phyloP scores from a whole-genome alignment of 2,329 filamentous ascomycete genomes.

The Xylaria sp. region DNA sequence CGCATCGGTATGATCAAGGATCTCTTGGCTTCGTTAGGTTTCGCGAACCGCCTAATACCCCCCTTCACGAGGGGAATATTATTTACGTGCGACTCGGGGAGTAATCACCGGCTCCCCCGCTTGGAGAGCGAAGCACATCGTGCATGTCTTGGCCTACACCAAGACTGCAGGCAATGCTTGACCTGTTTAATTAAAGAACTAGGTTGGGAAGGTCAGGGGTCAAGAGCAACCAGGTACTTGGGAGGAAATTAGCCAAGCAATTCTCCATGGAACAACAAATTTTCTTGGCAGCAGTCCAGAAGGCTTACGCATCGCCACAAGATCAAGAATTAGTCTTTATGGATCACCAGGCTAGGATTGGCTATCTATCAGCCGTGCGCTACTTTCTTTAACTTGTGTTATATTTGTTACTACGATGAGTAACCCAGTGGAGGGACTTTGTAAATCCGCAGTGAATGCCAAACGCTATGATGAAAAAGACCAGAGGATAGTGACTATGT shows the following conservation, averaged over 20 bases:
- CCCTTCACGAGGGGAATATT: not conserved
- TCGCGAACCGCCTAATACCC: too few relatives aligned
- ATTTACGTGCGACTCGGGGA: not conserved
- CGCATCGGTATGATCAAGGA: not conserved
- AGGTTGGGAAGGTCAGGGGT: not conserved
- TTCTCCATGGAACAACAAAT: too few relatives aligned
- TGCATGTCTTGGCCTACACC: not conserved
- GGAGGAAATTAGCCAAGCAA: not conserved
- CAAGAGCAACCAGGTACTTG: not conserved
- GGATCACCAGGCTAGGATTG: not conserved
- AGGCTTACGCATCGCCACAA: not conserved
- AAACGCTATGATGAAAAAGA: constrained; percentile 13
- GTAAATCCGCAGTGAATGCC: not conserved
- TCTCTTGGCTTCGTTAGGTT: too few relatives aligned
- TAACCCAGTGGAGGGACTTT: not conserved
- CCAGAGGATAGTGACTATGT: not conserved
- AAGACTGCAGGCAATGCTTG: not conserved
- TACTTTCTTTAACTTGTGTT: not conserved
- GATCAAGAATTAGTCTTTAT: not conserved
- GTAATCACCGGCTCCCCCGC: not conserved
- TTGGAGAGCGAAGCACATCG: not conserved
- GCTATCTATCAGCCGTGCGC: not conserved
- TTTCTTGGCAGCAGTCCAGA: too few relatives aligned
- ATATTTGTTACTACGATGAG: not conserved
- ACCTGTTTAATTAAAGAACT: not conserved